phyloP scores from a whole-genome alignment of 495 filamentous ascomycete genomes.

The Alectoria sarmentosa region DNA sequence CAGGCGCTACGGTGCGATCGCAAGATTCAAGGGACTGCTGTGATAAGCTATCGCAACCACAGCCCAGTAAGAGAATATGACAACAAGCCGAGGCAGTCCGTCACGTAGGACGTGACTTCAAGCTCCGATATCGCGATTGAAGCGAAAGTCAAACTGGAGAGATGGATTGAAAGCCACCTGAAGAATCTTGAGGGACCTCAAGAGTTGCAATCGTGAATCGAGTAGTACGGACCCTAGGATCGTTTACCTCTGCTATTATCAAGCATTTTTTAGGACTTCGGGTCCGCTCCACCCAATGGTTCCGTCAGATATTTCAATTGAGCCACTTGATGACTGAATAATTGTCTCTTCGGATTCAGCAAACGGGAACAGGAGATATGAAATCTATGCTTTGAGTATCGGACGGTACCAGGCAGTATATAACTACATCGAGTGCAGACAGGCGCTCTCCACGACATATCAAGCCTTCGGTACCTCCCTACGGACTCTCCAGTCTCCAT shows the following conservation, averaged over 20 bases:
- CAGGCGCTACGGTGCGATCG: not conserved
- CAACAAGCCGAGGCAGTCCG: not conserved
- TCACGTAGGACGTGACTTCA: not conserved
- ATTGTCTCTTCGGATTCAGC: not conserved
- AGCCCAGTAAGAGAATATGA: too few relatives aligned
- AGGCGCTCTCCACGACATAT: not conserved
- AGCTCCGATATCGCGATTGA: not conserved
- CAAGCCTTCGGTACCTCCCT: not conserved
- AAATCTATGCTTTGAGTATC: not conserved
- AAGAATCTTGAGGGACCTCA: not conserved
- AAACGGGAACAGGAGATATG: not conserved
- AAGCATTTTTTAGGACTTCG: not conserved
- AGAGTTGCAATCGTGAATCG: not conserved
- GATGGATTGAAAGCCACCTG: not conserved
- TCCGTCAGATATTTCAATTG: not conserved
- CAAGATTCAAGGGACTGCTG: not conserved
- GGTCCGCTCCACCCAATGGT: not conserved
- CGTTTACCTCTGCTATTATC: not conserved
- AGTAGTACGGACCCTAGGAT: not conserved
- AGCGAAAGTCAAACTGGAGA: not conserved
- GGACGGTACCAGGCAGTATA: not conserved
- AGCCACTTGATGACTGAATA: not conserved
- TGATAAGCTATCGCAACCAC: not conserved
- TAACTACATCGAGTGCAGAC: not conserved
- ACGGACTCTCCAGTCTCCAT: not conserved